phyloP scores from a whole-genome alignment of 371 early-diverging fungal genomes.

The Homolaphlyctis polyrhiza region DNA sequence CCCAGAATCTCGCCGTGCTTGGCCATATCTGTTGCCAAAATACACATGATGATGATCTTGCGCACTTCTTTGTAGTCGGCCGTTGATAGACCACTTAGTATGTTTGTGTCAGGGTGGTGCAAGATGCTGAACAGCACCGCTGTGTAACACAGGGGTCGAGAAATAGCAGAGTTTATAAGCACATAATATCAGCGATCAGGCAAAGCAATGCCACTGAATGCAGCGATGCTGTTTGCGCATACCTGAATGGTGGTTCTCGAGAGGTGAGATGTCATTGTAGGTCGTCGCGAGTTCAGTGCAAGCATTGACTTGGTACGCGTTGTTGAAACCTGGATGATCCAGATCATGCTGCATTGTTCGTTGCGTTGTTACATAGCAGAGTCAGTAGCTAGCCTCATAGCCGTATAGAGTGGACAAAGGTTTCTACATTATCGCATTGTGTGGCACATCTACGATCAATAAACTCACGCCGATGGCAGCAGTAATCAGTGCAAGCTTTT shows the following conservation, averaged over 20 bases:
- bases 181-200: no score
- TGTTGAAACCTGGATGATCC: constrained; percentile 49
- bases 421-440: neutral
- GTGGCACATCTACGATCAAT: no score
- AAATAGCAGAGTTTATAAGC: no score
- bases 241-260: constrained; percentile 3
- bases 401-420: neutral
- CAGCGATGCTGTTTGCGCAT: no score
- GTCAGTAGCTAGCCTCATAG: neutral
- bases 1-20: constrained; percentile 47
- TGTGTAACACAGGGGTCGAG: constrained; percentile 5
- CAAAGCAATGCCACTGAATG: no score
- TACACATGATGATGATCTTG: constrained; percentile 42
- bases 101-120: constrained; percentile 31
- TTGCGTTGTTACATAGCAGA: no score
- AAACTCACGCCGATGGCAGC: constrained; percentile 32
- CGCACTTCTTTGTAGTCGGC: constrained; percentile 35
- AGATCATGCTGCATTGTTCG: constrained; percentile 45
- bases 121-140: constrained; percentile 48
- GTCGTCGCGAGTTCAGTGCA: constrained; percentile 42
- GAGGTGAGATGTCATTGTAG: constrained; percentile 33
- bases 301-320: constrained; percentile 51
- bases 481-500: constrained; percentile 28
- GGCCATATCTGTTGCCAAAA: constrained; percentile 54
- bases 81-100: constrained; percentile 31